Base-by-base conservation (phyloP, 1,284 basidiomycete species). In the Grifola frondosa region DNA sequence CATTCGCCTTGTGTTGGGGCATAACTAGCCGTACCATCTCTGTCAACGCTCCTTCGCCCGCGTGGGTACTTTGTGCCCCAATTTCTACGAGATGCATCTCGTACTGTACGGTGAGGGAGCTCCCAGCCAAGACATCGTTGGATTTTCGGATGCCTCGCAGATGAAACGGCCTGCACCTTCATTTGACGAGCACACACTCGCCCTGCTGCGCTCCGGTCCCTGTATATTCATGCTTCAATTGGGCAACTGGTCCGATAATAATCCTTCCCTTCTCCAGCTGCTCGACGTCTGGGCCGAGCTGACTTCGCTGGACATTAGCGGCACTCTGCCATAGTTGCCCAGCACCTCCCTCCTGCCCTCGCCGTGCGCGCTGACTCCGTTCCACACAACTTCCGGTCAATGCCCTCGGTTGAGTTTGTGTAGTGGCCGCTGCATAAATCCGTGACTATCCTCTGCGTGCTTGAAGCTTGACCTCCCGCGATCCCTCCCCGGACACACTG, bases 171-270 rank as follows among this genome's bases (percentile, higher is more conserved):
- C 64, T 6, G 76, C 75, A 13, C 75, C 77, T 6, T 73, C 75
- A 5, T 81, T 86, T 54, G 75, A 80, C 58, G 68, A 73, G 0
- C 55, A 58, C 30, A 81, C 77, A 3, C 61, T 85, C 29, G 62
- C 69, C 11, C 60, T 77, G 28, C 73, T 85, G 37, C 72, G 66
- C 34, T 62, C 70, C 13, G 81, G 78, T 13, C 79, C 83, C 6
- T 59, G 54, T 40, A 78, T 88, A 54, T 63, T 69, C 8, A 68
- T 74, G 8, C 66, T 88, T 6, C 73, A 75, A 37, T 79, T 87
- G 57, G 74, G 71, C 56, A 86, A 87, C 57, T 86, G 81, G 82
- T 80, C 84, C 13, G 75, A 80, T 50, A 78, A 82, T 56, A 63
- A 71, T 38, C 63, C 75, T 26, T 68, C 75, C n/a, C 65, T 85